phyloP scores from a whole-genome alignment of 2,329 filamentous ascomycete species.

The Lojkania enalia region DNA sequence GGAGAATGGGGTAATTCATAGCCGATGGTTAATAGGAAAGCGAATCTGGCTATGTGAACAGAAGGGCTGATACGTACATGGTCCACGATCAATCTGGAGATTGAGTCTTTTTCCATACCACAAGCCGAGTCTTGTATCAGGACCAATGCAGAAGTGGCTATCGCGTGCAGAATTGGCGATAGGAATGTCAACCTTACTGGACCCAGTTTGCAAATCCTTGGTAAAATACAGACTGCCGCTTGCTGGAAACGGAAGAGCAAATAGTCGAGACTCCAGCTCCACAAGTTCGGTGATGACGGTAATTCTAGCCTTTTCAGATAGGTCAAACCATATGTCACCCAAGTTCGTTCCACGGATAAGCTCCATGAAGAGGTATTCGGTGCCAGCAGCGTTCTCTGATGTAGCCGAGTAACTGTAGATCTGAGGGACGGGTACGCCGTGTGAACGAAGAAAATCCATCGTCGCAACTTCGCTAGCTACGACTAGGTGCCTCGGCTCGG shows the following conservation, averaged over 20 bases:
- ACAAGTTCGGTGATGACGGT: constrained; percentile 31
- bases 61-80: constrained; percentile 30
- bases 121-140: constrained; percentile 28
- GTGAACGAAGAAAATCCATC: constrained; percentile 36
- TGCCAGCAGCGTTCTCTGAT: constrained; percentile 42
- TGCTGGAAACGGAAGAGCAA: constrained; percentile 32
- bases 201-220: constrained; percentile 19
- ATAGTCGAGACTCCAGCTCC: constrained; percentile 32
- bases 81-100: constrained; percentile 33
- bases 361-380: constrained; percentile 48
- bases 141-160: constrained; percentile 34
- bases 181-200: constrained; percentile 20
- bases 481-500: constrained; percentile 28
- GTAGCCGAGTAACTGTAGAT: constrained; percentile 41
- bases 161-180: constrained; percentile 7
- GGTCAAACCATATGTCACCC: constrained; percentile 38
- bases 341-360: constrained; percentile 38
- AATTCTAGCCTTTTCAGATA: constrained; percentile 26
- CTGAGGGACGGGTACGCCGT: constrained; percentile 43
- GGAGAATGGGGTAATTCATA: constrained; percentile 1
- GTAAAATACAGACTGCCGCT: constrained; percentile 39
- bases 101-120: constrained; percentile 36
- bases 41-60: constrained; percentile 2
- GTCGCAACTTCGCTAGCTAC: constrained; percentile 47
- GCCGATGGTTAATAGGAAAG: constrained; percentile 6